Base-by-base conservation (phyloP, 352 stramenopile species). In the Pythium aristosporum region DNA sequence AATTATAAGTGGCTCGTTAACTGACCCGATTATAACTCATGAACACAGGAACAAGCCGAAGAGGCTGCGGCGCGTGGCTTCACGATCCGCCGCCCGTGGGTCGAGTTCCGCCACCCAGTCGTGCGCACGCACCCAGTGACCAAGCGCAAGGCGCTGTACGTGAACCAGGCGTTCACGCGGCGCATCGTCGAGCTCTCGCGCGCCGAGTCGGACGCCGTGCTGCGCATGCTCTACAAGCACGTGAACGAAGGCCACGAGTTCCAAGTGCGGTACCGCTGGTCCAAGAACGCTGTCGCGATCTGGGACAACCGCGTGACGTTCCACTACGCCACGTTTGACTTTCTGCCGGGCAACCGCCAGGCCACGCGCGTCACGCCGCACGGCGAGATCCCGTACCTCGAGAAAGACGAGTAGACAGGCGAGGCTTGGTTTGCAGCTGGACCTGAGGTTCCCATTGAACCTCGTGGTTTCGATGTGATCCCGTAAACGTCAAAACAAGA, bases 81-180 rank as follows among this genome's bases (percentile, higher is more conserved):
- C 41, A 76, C 57, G 32, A 62, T 81, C 39, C 74, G 69, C 28
- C 74, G 74, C 12, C 53, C 65, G 28, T 60, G 57, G 20, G 74
- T 76, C 32, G 71, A 78, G 61, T 81, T 75, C 18, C 65, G 72
- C 53, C 74, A 82, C 63, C 72, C 74, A 6, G 57, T 82, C 8
- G 56, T 82, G 2, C 72, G 74, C 28, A 82, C 71, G 8, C 74
- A 82, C 44, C 72, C 74, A 2, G 72, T 68, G 36, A 76, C 70
- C 15, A 66, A 67, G 34, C 63, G 67, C 53, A 77, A 77, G 55
- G 60, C 64, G 23, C 60, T 82, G 9, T 82, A 61, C 52, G 74
- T 79, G 25, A 82, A 82, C 54, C 47, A 65, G 5, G 72, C 54
- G 13, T 82, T 79, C 63, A 82, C 74, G 2, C 67, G 42, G 12